Evolutionary conservation across 1,139 yeast genomes (phyloP), one percentile per base, ranked within the genome.

Genomic region (Petasospora fabianii): DNA sequence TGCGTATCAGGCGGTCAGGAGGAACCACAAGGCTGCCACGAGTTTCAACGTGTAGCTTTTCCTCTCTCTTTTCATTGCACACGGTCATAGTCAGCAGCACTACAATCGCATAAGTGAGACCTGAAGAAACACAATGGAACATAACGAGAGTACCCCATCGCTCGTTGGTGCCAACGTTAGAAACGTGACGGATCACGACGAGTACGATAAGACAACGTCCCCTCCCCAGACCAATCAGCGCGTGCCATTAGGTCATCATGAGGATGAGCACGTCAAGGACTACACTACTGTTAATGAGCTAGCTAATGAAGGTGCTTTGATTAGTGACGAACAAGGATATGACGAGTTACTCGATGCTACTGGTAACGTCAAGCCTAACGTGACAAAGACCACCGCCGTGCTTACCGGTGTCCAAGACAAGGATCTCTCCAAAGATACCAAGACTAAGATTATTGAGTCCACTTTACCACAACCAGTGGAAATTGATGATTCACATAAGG

Each of bases 271-370:
- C 9, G 26, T 16, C 36, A 35, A 41, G 37, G 39, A 49, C 30
- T 54, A 54, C 32, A 73, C 77, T 21, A 68, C 77, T 0, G 68
- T 77, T 48, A 80, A 72, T 45, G 81, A 78, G 32, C 66, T 77
- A 52, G 73, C 69, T 43, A 71, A 61, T 32, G 84, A 77, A 51
- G 84, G 85, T 17, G 84, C 83, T 0, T 62, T 79, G 38, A 54
- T 77, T 48, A 75, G 76, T 9, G 75, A 77, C 17, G 83, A 77
- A 42, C 62, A 56, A 20, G 73, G 69, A 48, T 70, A 78, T 49
- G 80, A 72, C 18, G 61, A 63, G 26, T 65, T 73, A 38, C 61
- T 78, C 51, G 83, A 77, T 49, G 63, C 64, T 12, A 65, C 68
- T 32, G 84, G 84, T 2, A 65, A 70, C 38, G 64, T 78, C 34